Conservation (phyloP, 805 yeast genomes). For the Hanseniaspora lachancei region DNA sequence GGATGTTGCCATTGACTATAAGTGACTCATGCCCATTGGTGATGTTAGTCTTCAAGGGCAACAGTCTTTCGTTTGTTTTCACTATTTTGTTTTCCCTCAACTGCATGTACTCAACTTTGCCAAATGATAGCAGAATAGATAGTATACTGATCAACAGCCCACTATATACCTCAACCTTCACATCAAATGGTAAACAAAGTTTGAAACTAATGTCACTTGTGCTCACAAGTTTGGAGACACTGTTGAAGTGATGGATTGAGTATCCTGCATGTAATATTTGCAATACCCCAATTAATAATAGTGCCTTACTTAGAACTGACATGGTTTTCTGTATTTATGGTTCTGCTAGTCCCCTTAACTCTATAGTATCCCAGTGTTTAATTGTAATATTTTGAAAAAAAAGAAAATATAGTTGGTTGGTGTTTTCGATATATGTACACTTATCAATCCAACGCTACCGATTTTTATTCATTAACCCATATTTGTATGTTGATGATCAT, state of each 20-base stretch:
- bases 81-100: slow-evolving; percentile 15
- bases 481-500: too few species aligned
- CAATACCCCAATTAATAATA: slow-evolving; percentile 10
- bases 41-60: slow-evolving; percentile 23
- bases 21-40: slow-evolving; percentile 18
- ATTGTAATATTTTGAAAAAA: too few species aligned
- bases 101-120: slow-evolving; percentile 19
- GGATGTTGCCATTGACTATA: slow-evolving; percentile 16
- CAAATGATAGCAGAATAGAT: slow-evolving; percentile 21
- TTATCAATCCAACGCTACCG: too few species aligned
- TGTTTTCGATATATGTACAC: too few species aligned
- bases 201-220: background rate
- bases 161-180: slow-evolving; percentile 21
- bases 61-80: slow-evolving; percentile 19
- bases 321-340: background rate
- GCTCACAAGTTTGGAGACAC: slow-evolving; percentile 16
- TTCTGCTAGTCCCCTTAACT: background rate
- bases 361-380: background rate
- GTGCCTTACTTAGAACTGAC: slow-evolving; percentile 12
- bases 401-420: too few species aligned
- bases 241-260: slow-evolving; percentile 26
- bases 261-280: slow-evolving; percentile 24
- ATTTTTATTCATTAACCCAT: too few species aligned
- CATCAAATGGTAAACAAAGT: slow-evolving; percentile 21
- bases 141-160: slow-evolving; percentile 20